A percentile compares a stretch with the other conserved stretches of the same genome.
Conservation (phyloP, 768 basidiomycete genomes). For the Tylopilus balloui region DNA sequence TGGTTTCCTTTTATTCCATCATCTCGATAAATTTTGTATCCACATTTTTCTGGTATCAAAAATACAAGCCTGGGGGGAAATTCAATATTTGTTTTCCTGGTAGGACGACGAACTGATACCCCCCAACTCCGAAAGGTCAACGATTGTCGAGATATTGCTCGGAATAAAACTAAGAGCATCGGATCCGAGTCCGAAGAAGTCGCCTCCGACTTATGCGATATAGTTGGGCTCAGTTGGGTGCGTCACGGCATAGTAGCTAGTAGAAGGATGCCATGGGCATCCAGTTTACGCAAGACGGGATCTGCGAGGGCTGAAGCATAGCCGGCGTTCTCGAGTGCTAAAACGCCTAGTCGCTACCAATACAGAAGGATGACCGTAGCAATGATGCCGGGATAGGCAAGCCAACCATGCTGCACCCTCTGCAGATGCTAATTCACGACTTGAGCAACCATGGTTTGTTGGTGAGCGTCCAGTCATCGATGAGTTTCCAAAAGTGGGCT, state of each 20-base stretch:
- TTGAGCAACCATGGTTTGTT: constrained; percentile 78
- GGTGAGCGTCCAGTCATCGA: constrained; percentile 78
- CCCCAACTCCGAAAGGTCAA: neutral
- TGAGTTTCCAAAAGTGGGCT: constrained; percentile 90
- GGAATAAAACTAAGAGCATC: neutral
- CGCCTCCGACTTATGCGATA: neutral
- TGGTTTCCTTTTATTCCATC: constrained; percentile 45
- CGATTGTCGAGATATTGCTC: neutral
- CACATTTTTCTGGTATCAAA: too few relatives aligned
- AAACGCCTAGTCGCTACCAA: too few relatives aligned
- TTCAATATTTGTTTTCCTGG: neutral
- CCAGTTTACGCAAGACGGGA: neutral
- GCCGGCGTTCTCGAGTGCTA: neutral
- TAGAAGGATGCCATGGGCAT: neutral
- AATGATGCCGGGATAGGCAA: too few relatives aligned
- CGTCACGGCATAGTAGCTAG: neutral
- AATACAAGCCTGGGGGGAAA: too few relatives aligned
- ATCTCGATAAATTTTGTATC: neutral
- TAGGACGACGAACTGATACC: neutral
- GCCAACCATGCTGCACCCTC: neutral
- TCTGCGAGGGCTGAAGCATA: neutral
- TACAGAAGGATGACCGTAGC: too few relatives aligned
- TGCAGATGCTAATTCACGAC: constrained; percentile 22
- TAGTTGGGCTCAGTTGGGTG: neutral
- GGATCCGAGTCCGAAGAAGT: neutral